Base-by-base conservation (phyloP, 805 yeast species). In the Komagataella populi region DNA sequence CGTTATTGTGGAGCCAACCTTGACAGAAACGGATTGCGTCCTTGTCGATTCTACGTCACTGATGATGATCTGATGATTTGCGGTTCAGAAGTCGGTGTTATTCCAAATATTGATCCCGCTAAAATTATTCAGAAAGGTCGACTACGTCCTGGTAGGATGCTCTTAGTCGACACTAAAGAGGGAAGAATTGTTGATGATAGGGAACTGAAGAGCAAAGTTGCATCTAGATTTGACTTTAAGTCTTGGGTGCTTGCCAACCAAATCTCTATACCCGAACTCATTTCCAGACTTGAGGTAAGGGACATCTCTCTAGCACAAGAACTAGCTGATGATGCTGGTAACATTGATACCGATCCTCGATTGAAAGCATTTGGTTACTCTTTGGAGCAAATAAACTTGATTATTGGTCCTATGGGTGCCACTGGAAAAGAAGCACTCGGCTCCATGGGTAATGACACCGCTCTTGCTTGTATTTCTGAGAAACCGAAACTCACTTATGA, bases 11-110 rank as follows among this genome's bases (percentile, higher is more conserved):
- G 99, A 74, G 99, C 99, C 49, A 90, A 90, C 67, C 77, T 93
- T 58, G 99, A 91, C 71, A 81, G 99, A 71, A 91, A 93, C 65
- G 99, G 99, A 56, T 77, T 91, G 63, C 84, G 99, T 72, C 99
- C 99, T 44, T 93, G 99, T 74, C 87, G 99, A 65, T 91, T 87
- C 74, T 93, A 93, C 68, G 83, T 93, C 59, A 90, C 97, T 48
- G 84, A 83, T 61, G 98, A 93, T 66, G 95, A 90, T 69, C 78
- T 95, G 59, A 90, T 91, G 77, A 89, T 91, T 62, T 91, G 97
- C 71, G 99, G 97, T 6, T 89, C 97, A 14, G 99, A 91, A 71
- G 99, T 91, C 55, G 99, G 99, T 70, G 97, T 91, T 39, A 83
- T 91, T 59, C 93, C 86, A 59, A 30, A 30, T 30, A 82, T 93